phyloP scores from a whole-genome alignment of 805 yeast genomes.

The Kazachstania bromeliacearum region DNA sequence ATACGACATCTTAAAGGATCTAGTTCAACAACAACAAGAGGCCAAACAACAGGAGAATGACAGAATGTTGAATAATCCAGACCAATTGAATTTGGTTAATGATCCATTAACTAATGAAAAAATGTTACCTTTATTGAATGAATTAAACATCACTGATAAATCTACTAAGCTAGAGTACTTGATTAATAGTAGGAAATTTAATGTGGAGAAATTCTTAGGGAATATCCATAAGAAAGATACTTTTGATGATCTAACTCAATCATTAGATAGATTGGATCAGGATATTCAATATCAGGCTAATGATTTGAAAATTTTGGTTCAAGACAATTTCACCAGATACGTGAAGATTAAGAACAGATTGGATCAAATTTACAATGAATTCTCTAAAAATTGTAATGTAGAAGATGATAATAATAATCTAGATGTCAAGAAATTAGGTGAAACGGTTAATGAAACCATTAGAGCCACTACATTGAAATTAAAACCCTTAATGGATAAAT shows the following conservation, averaged over 20 bases:
- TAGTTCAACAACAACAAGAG: conserved; percentile 20
- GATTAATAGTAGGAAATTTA: conserved; percentile 49
- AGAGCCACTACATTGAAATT: conserved; percentile 44
- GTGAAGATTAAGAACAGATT: conserved; percentile 56
- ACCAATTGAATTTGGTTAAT: conserved; percentile 14
- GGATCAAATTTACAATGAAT: conserved; percentile 50
- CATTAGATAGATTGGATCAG: conserved; percentile 41
- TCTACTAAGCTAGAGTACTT: conserved; percentile 32
- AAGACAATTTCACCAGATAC: conserved; percentile 52
- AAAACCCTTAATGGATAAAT: conserved; percentile 49
- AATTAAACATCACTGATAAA: conserved; percentile 31
- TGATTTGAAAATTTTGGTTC: conserved; percentile 42
- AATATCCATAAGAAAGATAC: conserved; percentile 49
- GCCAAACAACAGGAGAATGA: background rate
- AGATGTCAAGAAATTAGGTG: conserved; percentile 30
- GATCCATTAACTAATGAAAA: conserved; percentile 50
- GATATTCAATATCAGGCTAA: conserved; percentile 42
- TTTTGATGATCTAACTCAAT: conserved; percentile 38
- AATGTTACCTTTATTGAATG: conserved; percentile 33
- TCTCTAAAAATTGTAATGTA: conserved; percentile 24
- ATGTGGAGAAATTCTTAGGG: conserved; percentile 46
- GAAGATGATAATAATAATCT: conserved; percentile 13
- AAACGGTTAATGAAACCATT: conserved; percentile 40
- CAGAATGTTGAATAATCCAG: conserved; percentile 6
- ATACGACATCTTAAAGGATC: conserved; percentile 26